phyloP scores from a whole-genome alignment of 169 alveolate species.

The Cardiosporidium cionae region DNA sequence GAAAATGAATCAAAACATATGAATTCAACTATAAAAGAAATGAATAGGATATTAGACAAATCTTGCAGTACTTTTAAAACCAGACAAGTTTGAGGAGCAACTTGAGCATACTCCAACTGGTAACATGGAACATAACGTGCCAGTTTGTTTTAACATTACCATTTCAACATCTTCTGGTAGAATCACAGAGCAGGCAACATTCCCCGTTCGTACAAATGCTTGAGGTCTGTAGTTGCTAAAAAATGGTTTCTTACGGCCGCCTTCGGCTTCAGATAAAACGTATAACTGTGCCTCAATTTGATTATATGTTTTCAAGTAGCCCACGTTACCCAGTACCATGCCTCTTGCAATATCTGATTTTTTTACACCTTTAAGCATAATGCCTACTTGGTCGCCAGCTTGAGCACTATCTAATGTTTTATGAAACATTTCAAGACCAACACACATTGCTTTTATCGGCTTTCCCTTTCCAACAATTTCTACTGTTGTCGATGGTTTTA shows the following conservation, averaged over 20 bases:
- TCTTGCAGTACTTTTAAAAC: neutral
- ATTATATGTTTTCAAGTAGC: conserved; percentile 58
- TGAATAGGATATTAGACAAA: neutral
- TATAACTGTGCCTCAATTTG: conserved; percentile 74
- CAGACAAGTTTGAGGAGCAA: neutral
- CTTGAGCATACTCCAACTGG: neutral
- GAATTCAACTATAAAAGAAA: neutral
- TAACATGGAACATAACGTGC: conserved; percentile 28
- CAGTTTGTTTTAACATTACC: conserved; percentile 35
- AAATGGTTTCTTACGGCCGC: conserved; percentile 90
- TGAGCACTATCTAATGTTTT: conserved; percentile 82
- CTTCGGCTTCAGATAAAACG: conserved; percentile 86
- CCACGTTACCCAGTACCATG: conserved; percentile 71
- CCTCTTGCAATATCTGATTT: conserved; percentile 64
- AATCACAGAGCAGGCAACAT: conserved; percentile 76
- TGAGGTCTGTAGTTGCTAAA: conserved; percentile 88
- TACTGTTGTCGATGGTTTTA: conserved; percentile 76
- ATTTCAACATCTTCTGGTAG: conserved; percentile 69
- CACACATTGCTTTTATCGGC: conserved; percentile 14
- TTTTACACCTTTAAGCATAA: conserved; percentile 74
- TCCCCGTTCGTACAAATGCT: conserved; percentile 89
- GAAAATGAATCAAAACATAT: neutral
- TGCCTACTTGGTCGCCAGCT: conserved; percentile 93
- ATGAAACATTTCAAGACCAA: conserved; percentile 82
- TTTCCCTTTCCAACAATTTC: conserved; percentile 58